Base-by-base conservation (phyloP, 768 basidiomycete species). In the Chalciporus piperatus region DNA sequence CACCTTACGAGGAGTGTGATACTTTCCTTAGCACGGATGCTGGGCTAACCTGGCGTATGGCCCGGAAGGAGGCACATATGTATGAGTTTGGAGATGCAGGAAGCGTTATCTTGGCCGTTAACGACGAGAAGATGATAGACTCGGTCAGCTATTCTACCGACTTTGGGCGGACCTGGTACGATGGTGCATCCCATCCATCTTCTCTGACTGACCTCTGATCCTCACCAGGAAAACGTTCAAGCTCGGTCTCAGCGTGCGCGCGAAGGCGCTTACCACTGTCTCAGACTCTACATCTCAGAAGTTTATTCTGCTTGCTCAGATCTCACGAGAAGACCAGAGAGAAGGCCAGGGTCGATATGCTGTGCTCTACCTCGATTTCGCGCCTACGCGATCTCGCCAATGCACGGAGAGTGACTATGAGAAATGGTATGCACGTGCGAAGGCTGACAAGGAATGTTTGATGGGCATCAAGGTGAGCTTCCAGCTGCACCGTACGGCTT, bases 221-320 rank as follows among this genome's bases (percentile, higher is more conserved):
- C 12, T 2, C 40, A 20, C 33, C 57, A 95, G 93, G 93, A 72
- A 80, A 50, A 72, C 76, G 12, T 84, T 89, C 54, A 70, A 87
- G 12, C 71, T 95, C 46, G 89, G 83, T 3, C 67, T 89, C 51
- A 84, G 73, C 25, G 55, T 98, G 5, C 84, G 87, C 19, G 85
- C 91, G 0, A 77, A 82, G 8, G 83, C 83, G 0, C 73, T 99
- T n/a, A 84, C 88, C 38, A 97, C 93, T 4, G 80, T 98, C 6
- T 91, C 92, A 0, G 97, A 99, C 59, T 92, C 92, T 12, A 98
- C 97, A 0, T 95, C 92, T 0, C 96, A 97, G 65, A 98, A 96
- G 70, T 98, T 98, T 74, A 64, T 98, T 9, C 76, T 99, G 8
- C 77, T 97, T 22, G 97, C 88, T 5, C 85, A 87, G 52, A 76